Evolutionary conservation across 257 asterid species (phyloP).

Genomic region (Petunia secreta): DNA sequence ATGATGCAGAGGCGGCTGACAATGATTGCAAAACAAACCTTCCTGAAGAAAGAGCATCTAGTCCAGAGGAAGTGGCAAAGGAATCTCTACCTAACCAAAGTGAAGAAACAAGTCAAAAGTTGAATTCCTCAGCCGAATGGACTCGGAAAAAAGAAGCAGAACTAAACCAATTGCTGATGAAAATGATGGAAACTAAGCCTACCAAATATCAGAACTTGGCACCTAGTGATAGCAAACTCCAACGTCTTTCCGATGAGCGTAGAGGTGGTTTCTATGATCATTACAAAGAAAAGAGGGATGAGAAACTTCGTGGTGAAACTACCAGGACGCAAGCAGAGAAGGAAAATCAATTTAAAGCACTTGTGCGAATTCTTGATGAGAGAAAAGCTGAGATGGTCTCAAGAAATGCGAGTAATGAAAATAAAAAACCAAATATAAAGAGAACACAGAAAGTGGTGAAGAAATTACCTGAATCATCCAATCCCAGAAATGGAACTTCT

Average conservation of each 20-base stretch:
- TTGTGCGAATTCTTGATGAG: not conserved
- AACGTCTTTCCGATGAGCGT: slow-evolving; percentile 54
- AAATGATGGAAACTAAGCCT: slow-evolving; percentile 92
- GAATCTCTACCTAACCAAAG: slow-evolving; percentile 43
- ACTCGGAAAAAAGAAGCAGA: slow-evolving; percentile 90
- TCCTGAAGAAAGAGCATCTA: slow-evolving; percentile 39
- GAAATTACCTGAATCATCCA: slow-evolving; percentile 51
- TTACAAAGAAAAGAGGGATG: slow-evolving; percentile 76
- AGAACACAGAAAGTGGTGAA: slow-evolving; percentile 59
- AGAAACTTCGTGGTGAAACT: slow-evolving; percentile 66
- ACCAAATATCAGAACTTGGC: slow-evolving; percentile 45
- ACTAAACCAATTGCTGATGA: slow-evolving; percentile 70
- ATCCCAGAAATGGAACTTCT: slow-evolving; percentile 59
- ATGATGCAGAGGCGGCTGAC: slow-evolving; percentile 40
- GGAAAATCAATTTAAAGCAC: slow-evolving; percentile 54
- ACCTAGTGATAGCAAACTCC: slow-evolving; percentile 57
- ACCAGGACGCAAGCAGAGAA: slow-evolving; percentile 57
- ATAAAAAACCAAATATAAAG: slow-evolving; percentile 49
- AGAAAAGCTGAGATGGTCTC: slow-evolving; percentile 51
- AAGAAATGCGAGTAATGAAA: slow-evolving; percentile 48
- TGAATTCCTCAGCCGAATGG: slow-evolving; percentile 80
- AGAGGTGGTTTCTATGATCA: slow-evolving; percentile 56
- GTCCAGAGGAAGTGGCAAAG: slow-evolving; percentile 42
- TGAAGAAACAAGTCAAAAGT: slow-evolving; percentile 45
- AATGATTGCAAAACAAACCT: slow-evolving; percentile 43